Conservation (phyloP, 352 stramenopile genomes). For the Globisporangium cylindrosporum region DNA sequence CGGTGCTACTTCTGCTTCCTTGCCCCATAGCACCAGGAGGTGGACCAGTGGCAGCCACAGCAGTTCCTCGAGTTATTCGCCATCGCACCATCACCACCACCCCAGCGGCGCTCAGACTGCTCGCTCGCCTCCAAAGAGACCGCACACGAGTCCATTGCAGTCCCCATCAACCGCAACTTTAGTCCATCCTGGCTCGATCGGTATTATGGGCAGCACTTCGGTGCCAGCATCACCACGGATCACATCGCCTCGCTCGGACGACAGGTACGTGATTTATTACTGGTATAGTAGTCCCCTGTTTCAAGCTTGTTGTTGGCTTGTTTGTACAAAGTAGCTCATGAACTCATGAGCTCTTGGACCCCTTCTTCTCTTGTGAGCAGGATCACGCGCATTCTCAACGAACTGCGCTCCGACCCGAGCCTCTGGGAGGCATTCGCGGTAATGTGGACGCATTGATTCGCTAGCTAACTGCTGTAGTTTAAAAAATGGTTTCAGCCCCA, state of each 20-base stretch:
- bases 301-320: neutral
- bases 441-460: neutral
- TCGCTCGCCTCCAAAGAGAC: slow-evolving; percentile 5
- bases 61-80: no score
- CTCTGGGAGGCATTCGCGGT: slow-evolving; percentile 60
- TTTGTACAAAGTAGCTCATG: neutral
- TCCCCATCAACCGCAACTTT: neutral
- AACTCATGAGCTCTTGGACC: neutral
- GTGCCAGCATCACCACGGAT: slow-evolving; percentile 18
- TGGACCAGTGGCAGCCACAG: neutral
- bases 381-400: slow-evolving; percentile 49
- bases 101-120: slow-evolving; percentile 6
- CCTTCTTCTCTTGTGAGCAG: slow-evolving; percentile 18
- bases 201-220: slow-evolving; percentile 5
- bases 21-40: neutral
- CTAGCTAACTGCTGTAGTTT: neutral
- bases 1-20: neutral
- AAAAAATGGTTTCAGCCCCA: neutral
- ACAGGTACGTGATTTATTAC: slow-evolving; percentile 16
- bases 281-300: neutral
- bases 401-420: slow-evolving; percentile 53
- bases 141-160: slow-evolving; percentile 22
- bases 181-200: neutral
- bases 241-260: slow-evolving; percentile 24
- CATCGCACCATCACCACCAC: neutral